Percentiles rank a stretch among this genome's conserved stretches.
These are phyloP conservation scores for Pythium monospermum DNA, from an alignment of 352 stramenopile species.

Conservation along the genomic window DNA sequence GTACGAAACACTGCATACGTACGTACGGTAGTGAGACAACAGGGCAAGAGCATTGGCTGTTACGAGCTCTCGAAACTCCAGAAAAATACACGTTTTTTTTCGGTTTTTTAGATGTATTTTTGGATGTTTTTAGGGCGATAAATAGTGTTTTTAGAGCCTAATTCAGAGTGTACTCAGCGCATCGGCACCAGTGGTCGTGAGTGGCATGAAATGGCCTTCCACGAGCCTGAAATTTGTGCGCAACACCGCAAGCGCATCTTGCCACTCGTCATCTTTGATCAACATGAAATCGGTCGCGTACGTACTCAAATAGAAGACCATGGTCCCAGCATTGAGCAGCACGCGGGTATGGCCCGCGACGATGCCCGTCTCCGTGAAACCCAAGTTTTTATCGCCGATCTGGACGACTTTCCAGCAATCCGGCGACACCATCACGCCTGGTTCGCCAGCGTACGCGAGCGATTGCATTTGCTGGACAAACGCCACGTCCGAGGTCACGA, in stretches of 20 bases:
- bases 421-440: conserved; percentile 52
- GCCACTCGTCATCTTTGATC: conserved; percentile 70
- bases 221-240: conserved; percentile 37
- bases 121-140: conserved; percentile 9
- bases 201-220: conserved; percentile 35
- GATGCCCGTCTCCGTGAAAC: conserved; percentile 56
- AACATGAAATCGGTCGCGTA: conserved; percentile 70
- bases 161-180: not conserved
- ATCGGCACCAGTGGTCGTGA: conserved; percentile 13
- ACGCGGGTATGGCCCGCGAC: conserved; percentile 61
- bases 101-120: not conserved
- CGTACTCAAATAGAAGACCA: conserved; percentile 67
- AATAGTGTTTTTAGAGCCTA: not conserved
- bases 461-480: conserved; percentile 37
- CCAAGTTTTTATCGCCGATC: conserved; percentile 53
- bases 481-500: conserved; percentile 42
- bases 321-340: conserved; percentile 47
- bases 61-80: no score
- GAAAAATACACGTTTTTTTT: not conserved
- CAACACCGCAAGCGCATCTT: conserved; percentile 40
- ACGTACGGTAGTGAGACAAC: no score
- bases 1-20: no score
- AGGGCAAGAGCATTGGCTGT: no score
- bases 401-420: conserved; percentile 64
- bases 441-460: conserved; percentile 30